Percentiles rank a stretch among this genome's conserved stretches.
Conservation (phyloP, 106 monocot genomes). For the Posidonia australis region DNA sequence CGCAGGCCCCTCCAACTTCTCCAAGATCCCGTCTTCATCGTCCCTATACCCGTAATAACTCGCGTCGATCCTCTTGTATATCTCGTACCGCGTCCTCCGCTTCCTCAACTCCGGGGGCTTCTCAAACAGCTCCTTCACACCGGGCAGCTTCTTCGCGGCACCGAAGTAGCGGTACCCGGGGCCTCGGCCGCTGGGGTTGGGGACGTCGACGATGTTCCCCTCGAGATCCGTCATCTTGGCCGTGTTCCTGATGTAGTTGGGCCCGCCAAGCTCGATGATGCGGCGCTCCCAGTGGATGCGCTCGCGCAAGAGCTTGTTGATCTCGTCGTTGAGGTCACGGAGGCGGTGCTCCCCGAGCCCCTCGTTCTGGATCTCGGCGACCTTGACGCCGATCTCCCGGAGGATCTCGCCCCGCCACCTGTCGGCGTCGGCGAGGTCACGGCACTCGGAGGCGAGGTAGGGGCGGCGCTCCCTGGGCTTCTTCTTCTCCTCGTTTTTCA, state of each 20-base stretch:
- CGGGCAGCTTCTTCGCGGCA: slow-evolving; percentile 93
- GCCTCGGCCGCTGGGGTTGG: slow-evolving; percentile 85
- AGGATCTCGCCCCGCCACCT: slow-evolving; percentile 86
- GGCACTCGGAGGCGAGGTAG: slow-evolving; percentile 93
- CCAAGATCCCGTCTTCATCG: slow-evolving; percentile 90
- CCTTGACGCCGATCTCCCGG: slow-evolving; percentile 66
- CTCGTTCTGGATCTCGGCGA: slow-evolving; percentile 92
- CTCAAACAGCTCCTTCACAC: slow-evolving; percentile 91
- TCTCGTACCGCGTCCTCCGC: slow-evolving; percentile 70
- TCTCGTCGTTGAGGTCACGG: slow-evolving; percentile 96
- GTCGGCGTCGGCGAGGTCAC: slow-evolving; percentile 94
- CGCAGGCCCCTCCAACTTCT: slow-evolving; percentile 68
- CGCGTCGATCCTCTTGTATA: slow-evolving; percentile 87
- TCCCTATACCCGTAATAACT: slow-evolving; percentile 94
- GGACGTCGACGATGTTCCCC: slow-evolving; percentile 84
- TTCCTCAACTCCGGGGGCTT: slow-evolving; percentile 87
- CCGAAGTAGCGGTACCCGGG: slow-evolving; percentile 97
- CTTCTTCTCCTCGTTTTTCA: slow-evolving; percentile 97
- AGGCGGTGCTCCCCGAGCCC: slow-evolving; percentile 91
- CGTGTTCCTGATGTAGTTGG: slow-evolving; percentile 37
- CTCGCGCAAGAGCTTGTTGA: slow-evolving; percentile 94
- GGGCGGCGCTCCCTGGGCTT: slow-evolving; percentile 95
- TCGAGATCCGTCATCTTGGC: slow-evolving; percentile 95
- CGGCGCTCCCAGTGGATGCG: slow-evolving; percentile 83
- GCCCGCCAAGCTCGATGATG: slow-evolving; percentile 64